These are phyloP conservation scores for Thelonectria olida DNA, from an alignment of 2,329 filamentous ascomycete genomes.

Conservation along the genomic window DNA sequence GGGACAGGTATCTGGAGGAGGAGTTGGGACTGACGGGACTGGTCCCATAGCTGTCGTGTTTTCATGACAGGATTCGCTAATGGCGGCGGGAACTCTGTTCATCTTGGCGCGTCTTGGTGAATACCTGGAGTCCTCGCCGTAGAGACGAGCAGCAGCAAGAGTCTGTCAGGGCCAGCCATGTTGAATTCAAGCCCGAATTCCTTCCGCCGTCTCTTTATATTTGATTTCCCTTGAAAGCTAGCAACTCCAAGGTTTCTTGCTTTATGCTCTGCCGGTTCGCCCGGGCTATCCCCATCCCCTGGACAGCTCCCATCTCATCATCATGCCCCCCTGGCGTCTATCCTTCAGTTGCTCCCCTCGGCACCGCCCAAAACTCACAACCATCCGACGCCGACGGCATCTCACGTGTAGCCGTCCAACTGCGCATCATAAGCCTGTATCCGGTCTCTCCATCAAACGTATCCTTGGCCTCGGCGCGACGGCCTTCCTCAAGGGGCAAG, in stretches of 20 bases:
- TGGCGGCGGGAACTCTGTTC: background rate
- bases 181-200: background rate
- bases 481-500: slow-evolving; percentile 35
- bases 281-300: slow-evolving; percentile 10
- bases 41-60: slow-evolving; percentile 21
- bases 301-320: background rate
- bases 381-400: slow-evolving; percentile 27
- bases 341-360: background rate
- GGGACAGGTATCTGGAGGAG: slow-evolving; percentile 37
- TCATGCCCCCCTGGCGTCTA: no score
- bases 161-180: background rate
- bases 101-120: background rate
- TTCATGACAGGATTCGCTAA: background rate
- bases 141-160: background rate
- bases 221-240: background rate
- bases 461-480: slow-evolving; percentile 23
- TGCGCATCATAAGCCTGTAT: background rate
- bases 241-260: background rate
- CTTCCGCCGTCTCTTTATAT: background rate
- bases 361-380: background rate
- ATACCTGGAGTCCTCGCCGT: background rate
- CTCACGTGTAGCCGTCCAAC: slow-evolving; percentile 24
- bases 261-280: slow-evolving; percentile 5
- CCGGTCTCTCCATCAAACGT: background rate
- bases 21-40: slow-evolving; percentile 31